Conservation (phyloP, 257 asterid species). For the Plantago ovata region DNA sequence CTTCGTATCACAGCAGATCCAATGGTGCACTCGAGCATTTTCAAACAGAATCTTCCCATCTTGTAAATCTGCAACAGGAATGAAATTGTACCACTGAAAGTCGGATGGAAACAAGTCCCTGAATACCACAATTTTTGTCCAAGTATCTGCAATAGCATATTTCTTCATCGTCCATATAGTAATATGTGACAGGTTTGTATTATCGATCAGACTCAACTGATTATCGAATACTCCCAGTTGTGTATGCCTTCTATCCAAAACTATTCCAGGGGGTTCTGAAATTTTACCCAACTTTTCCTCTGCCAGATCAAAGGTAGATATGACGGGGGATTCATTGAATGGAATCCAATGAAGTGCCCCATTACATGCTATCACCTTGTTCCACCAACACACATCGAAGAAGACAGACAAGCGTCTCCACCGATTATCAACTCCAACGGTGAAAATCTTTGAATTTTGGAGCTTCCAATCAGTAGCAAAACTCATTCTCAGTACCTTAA, state of each 20-base stretch:
- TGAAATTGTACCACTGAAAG: neutral
- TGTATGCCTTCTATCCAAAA: too few species aligned
- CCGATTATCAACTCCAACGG: constrained; percentile 14
- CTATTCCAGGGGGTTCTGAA: neutral
- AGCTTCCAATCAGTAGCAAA: neutral
- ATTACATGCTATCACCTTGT: neutral
- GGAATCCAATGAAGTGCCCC: constrained; percentile 17
- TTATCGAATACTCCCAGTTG: too few species aligned
- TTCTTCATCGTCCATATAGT: neutral
- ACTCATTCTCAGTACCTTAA: constrained; percentile 1
- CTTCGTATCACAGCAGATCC: too few species aligned
- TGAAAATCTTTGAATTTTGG: constrained; percentile 4
- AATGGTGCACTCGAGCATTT: too few species aligned
- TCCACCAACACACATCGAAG: neutral
- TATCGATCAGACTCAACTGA: neutral
- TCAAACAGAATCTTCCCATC: neutral
- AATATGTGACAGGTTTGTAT: neutral
- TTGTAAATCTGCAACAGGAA: neutral
- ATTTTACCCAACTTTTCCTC: neutral
- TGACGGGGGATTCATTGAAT: neutral
- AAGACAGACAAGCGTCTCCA: constrained; percentile 9
- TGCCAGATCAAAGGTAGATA: neutral
- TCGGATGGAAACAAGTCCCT: neutral
- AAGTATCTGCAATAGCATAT: neutral
- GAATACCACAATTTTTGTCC: neutral